Base-by-base conservation (phyloP, 768 basidiomycete genomes). In the Naematelia aurantialba region DNA sequence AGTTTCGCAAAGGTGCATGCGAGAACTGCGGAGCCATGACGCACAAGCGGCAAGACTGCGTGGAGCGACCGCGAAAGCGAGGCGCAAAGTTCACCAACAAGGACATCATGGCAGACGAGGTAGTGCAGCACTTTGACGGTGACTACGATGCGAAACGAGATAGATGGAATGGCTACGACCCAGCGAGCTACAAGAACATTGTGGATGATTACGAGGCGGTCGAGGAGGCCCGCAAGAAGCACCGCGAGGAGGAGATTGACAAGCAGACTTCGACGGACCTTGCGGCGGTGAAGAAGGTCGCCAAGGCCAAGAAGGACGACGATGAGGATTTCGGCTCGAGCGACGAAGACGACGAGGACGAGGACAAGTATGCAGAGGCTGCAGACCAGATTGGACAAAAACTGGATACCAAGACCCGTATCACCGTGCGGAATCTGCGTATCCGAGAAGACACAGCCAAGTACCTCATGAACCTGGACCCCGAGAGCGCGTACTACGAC, bases 391-490 rank as follows among this genome's bases (percentile, higher is more conserved):
- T 97, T 3, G 96, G 96, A 14, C 96, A 99, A 77, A 96, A 97
- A 77, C 81, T 98, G 67, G 96, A 99, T 77, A 89, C 93, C 14
- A 98, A 99, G 80, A 96, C 92, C 21, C 88, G 96, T 55, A 93
- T 99, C 58, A 98, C 96, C 17, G 96, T 99, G 60, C 86, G 96
- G 61, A 98, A 99, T 79, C 81, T 99, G 70, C 89, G 96, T 80
- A 98, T 99, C 67, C 87, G 96, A 73, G 96, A 99, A 79, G 96
- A 99, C 76, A 98, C 94, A 1, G 96, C 96, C 10, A 99, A 99
- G 76, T 99, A 99, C 75, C 83, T 99, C 72, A 89, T 94, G 77
- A 99, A 98, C 75, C 77, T 99, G 76, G 92, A 98, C 77, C 88
- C 88, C 1, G 87, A 90, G 0, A 91, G 89, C 69, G 96, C 96